Percentiles rank a stretch among this genome's conserved stretches.
These are phyloP conservation scores for Tolypocladium paradoxum DNA, from an alignment of 2,329 filamentous ascomycete species.

Conservation along the genomic window DNA sequence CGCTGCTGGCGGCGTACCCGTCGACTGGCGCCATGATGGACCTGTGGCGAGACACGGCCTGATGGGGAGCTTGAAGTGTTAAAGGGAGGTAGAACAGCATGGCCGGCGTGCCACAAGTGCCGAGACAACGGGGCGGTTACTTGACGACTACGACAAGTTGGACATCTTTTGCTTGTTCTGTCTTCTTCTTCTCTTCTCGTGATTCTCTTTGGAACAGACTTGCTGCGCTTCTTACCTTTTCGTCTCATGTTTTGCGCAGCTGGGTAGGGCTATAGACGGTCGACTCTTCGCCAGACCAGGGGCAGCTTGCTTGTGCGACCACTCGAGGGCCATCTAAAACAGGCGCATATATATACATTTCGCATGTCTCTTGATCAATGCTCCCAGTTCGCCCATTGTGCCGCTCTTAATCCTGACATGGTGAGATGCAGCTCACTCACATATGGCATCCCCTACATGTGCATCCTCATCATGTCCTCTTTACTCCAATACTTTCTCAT, in stretches of 20 bases:
- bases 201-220: too few relatives aligned
- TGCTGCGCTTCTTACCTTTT: background rate
- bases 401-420: too few relatives aligned
- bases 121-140: background rate
- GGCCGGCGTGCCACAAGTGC: background rate
- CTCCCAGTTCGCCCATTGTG: background rate
- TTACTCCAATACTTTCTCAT: slow-evolving; percentile 76
- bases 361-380: background rate
- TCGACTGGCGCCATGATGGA: slow-evolving; percentile 33
- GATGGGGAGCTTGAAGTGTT: background rate
- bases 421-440: background rate
- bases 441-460: too few relatives aligned
- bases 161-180: background rate
- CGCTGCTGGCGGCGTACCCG: slow-evolving; percentile 32
- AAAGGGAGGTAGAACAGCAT: background rate
- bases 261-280: background rate
- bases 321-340: background rate
- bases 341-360: background rate
- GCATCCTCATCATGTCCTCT: slow-evolving; percentile 62
- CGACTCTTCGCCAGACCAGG: too few relatives aligned
- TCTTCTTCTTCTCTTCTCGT: background rate
- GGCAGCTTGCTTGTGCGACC: background rate
- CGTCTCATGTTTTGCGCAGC: background rate
- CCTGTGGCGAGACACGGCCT: slow-evolving; percentile 30
- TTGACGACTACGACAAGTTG: background rate